Base-by-base conservation (phyloP, 179 eudicot genomes). In the Camellia oleifera region DNA sequence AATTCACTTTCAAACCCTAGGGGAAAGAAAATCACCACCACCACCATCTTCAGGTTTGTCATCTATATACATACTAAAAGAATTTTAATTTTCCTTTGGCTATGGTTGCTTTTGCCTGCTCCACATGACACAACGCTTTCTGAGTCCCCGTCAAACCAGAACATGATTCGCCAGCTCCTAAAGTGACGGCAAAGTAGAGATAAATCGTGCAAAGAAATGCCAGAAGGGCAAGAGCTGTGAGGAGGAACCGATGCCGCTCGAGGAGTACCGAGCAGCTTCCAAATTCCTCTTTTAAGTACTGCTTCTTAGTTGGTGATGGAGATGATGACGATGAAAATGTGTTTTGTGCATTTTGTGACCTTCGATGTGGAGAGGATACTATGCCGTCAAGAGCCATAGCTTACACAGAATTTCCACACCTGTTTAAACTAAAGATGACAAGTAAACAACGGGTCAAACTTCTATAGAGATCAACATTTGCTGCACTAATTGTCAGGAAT, bases 111-210 rank as follows among this genome's bases (percentile, higher is more conserved):
- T 93, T 93, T 8, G 85, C 89, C 48, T 79, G 84, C 85, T 87
- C 82, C 77, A 82, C 69, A 52, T 73, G 90, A 82, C 98, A 95
- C 76, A 88, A 17, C 45, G 87, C 92, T 81, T 86, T 87, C 77
- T 89, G 85, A 5, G 80, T 77, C 81, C 93, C 97, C 4, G 82
- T 76, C 83, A 95, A 82, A 20, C 88, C 89, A 17, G 93, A 87
- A 82, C 98, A 93, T 0, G 87, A 81, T 13, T 84, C 87, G 14
- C 77, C 74, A 32, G 87, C 79, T 18, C 91, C 93, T 15, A 95
- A 83, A 14, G 97, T 95, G 65, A 95, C 91, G n/a, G 98, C 98
- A 82, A 95, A 95, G 79, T 95, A 95, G 20, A 95, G 93, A 85
- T 95, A 95, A 18, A 95, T 45, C 32, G 97, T 90, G 88, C 98